phyloP scores from a whole-genome alignment of 2,329 filamentous ascomycete genomes.

The Scedosporium apiospermum region DNA sequence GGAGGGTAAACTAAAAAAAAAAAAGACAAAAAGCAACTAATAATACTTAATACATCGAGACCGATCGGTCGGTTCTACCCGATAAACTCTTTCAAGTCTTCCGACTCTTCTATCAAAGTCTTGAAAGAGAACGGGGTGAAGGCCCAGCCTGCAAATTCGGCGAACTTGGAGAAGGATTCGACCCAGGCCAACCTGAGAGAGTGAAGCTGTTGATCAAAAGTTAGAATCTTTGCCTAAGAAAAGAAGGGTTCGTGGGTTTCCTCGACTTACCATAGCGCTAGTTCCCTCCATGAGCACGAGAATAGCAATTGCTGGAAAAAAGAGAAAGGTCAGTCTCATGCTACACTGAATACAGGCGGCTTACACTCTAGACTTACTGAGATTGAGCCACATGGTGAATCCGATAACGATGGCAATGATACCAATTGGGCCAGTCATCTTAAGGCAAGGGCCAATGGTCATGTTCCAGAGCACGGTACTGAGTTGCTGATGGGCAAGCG shows the following conservation, averaged over 20 bases:
- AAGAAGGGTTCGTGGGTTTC: not conserved
- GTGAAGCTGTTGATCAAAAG: conserved; percentile 35
- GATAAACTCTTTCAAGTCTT: conserved; percentile 47
- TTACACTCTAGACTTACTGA: conserved; percentile 35
- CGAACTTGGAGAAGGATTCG: conserved; percentile 96
- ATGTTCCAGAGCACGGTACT: conserved; percentile 94
- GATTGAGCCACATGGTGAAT: conserved; percentile 84
- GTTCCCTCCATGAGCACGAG: conserved; percentile 94
- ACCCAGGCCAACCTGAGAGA: conserved; percentile 90
- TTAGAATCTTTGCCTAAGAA: not conserved
- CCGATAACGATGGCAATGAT: conserved; percentile 72
- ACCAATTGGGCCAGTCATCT: conserved; percentile 54
- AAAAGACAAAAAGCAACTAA: conserved; percentile 7
- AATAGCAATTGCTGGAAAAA: conserved; percentile 38
- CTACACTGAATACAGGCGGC: not conserved
- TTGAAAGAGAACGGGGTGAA: conserved; percentile 88
- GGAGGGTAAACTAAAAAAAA: conserved; percentile 1
- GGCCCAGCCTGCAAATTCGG: conserved; percentile 78
- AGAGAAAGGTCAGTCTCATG: too few species aligned
- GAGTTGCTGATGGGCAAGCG: conserved; percentile 94
- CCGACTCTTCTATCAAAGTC: conserved; percentile 74
- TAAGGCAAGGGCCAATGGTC: conserved; percentile 76
- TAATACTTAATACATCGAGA: not conserved
- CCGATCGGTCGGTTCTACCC: conserved; percentile 21
- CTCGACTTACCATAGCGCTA: conserved; percentile 65